These are phyloP conservation scores for Cladophialophora bantiana DNA, from an alignment of 2,329 filamentous ascomycete species.

Conservation along the genomic window DNA sequence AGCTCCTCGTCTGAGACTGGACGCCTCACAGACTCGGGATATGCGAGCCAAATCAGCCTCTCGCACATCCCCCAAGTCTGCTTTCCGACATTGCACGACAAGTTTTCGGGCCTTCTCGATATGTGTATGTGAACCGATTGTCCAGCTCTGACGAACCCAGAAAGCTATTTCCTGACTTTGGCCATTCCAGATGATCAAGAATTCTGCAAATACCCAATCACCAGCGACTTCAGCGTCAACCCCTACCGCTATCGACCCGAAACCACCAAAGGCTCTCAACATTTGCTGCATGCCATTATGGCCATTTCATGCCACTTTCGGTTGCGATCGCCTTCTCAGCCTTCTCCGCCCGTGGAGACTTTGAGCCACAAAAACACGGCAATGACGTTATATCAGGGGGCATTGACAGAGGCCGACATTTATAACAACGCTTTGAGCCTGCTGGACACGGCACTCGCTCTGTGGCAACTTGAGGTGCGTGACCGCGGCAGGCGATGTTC, in stretches of 20 bases:
- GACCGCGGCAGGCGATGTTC: background rate
- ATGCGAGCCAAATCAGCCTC: background rate
- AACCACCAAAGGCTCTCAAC: constrained; percentile 22
- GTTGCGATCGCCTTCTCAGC: constrained; percentile 14
- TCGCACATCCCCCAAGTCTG: constrained; percentile 14
- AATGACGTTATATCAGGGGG: constrained; percentile 19
- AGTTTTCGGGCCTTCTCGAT: constrained; percentile 19
- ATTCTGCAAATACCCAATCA: constrained; percentile 29
- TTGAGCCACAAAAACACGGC: constrained; percentile 22
- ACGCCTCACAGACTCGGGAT: background rate
- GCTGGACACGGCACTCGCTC: constrained; percentile 17
- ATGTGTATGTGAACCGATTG: constrained; percentile 3
- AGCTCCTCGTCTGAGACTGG: background rate
- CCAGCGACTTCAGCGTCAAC: constrained; percentile 23
- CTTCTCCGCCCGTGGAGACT: constrained; percentile 12
- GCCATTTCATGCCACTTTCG: constrained; percentile 26
- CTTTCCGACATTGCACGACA: constrained; percentile 22
- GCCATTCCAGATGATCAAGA: constrained; percentile 24
- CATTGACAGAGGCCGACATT: constrained; percentile 2
- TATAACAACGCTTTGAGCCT: constrained; percentile 9
- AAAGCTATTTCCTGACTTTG: background rate
- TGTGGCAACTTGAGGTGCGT: constrained; percentile 21
- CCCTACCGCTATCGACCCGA: constrained; percentile 26
- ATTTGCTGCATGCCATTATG: constrained; percentile 29
- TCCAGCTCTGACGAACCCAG: background rate